Percentiles rank a stretch among this genome's conserved stretches.
Evolutionary conservation across 352 stramenopile genomes (phyloP).

Genomic region (Phytophthora uliginosa): DNA sequence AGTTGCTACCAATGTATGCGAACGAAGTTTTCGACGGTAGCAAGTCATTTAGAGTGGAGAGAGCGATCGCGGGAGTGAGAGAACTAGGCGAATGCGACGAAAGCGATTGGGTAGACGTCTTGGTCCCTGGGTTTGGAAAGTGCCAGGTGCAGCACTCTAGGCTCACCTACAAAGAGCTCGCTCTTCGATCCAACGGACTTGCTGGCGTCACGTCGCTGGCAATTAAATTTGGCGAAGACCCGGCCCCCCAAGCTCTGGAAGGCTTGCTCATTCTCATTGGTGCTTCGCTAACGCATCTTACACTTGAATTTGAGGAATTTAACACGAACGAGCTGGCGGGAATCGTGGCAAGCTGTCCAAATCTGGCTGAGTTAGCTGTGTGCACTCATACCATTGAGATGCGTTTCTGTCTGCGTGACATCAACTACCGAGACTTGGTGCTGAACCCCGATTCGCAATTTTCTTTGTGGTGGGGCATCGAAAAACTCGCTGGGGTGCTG

Average conservation of each 20-base stretch:
- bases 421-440: slow-evolving; percentile 29
- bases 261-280: slow-evolving; percentile 32
- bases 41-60: slow-evolving; percentile 22
- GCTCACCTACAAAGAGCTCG: slow-evolving; percentile 15
- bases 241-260: slow-evolving; percentile 21
- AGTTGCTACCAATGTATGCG: slow-evolving; percentile 10
- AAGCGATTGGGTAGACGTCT: slow-evolving; percentile 10
- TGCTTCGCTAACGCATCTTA: slow-evolving; percentile 28
- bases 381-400: slow-evolving; percentile 30
- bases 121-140: slow-evolving; percentile 34
- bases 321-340: slow-evolving; percentile 22
- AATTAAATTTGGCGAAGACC: slow-evolving; percentile 34
- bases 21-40: slow-evolving; percentile 11
- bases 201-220: slow-evolving; percentile 31
- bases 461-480: slow-evolving; percentile 12
- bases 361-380: slow-evolving; percentile 31
- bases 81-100: slow-evolving; percentile 6
- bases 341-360: slow-evolving; percentile 35
- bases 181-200: slow-evolving; percentile 23
- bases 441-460: slow-evolving; percentile 11
- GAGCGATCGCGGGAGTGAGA: slow-evolving; percentile 20
- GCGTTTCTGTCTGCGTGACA: slow-evolving; percentile 25
- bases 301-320: slow-evolving; percentile 29
- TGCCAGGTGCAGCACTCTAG: slow-evolving; percentile 21
- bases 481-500: slow-evolving; percentile 14